Evolutionary conservation across 2,329 filamentous ascomycete genomes (phyloP), one percentile per base, ranked within the genome.

Genomic region (Pyricularia sp.): DNA sequence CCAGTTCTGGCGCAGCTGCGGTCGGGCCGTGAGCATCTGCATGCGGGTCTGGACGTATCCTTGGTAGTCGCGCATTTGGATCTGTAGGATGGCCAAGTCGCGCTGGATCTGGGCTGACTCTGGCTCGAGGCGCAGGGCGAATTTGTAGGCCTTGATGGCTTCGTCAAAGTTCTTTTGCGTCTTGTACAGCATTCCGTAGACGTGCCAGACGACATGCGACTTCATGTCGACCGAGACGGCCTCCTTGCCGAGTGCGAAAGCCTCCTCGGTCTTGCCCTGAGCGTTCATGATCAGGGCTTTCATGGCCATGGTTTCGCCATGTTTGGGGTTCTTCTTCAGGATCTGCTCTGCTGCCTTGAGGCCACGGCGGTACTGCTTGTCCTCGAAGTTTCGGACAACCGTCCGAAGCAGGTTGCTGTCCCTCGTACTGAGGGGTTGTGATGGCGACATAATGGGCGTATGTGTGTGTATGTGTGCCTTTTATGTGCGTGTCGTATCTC

Each of bases 201-300:
- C 95, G 80, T 99, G 96, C 95, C 95, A 99, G 84, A 94, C 98
- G 75, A 99, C 94, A 81, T 98, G 94, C 75, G 94, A 97, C 83
- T 96, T 97, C 94, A 99, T 98, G 79, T 98, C 94, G 75, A 94
- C 93, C 73, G 91, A 93, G 74, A 99, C 85, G 42, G 96, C 95
- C 73, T 93, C 87, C 82, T 97, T 99, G 76, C 92, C 94, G 70
- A 99, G 85, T 64, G 90, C 88, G 78, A 99, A 99, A 0, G 96
- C 96, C 81, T 99, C 95, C 69, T 97, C 93, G 33, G 90, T 90
- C 81, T 97, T 94, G 74, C 93, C 93, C 80, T 94, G 91, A 64
- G 92, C 90, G 79, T 97, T 98, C 80, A 98, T 88, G 73, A 98
- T 97, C 73, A 99, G 85, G 69, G 95, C 94, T 83, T 99, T 99